Base-by-base conservation (phyloP, 331 rosid species). In the Quercus lobata region DNA sequence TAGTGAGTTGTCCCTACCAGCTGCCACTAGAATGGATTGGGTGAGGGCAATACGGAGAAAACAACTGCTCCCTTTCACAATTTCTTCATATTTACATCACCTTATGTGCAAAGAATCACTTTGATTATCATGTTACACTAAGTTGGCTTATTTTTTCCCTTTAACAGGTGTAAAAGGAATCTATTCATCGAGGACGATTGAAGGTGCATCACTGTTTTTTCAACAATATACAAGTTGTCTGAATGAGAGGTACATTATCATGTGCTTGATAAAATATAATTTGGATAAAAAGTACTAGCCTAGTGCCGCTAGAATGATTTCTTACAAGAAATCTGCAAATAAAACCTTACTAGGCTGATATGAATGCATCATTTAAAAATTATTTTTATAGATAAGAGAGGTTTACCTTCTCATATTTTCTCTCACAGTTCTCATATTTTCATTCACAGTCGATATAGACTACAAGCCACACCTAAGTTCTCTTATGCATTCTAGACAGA, bases 151-250 rank as follows among this genome's bases (percentile, higher is more conserved):
- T 49, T 58, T 21, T 22, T 8, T 30, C 66, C 17, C 63, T 8
- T 61, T 77, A 78, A 27, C 70, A 95, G 98, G 99, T 71, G 83
- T 86, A 24, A 95, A 91, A 80, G 97, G 99, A 83, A 78, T 90
- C 69, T 92, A 92, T 83, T 84, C 84, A 78, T 95, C 99, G 22
- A 82, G 53, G 44, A 88, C 90, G 74, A 91, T 95, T 82, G 89
- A 87, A 86, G 94, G 92, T 71, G 98, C 97, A 57, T 86, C 96
- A 19, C 78, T 56, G 75, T 94, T 94, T 87, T 66, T 87, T 17
- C 71, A 62, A 27, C 83, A 86, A 71, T 92, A 88, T 55, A 78
- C 87, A 76, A 80, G 81, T 76, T 90, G 77, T 76, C 84, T 91
- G 61, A 78, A 65, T 77, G 80, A 81, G 62, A 89, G 97, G 98